Base-by-base conservation (phyloP, 352 stramenopile genomes). In the Globisporangium uncinulatum region DNA sequence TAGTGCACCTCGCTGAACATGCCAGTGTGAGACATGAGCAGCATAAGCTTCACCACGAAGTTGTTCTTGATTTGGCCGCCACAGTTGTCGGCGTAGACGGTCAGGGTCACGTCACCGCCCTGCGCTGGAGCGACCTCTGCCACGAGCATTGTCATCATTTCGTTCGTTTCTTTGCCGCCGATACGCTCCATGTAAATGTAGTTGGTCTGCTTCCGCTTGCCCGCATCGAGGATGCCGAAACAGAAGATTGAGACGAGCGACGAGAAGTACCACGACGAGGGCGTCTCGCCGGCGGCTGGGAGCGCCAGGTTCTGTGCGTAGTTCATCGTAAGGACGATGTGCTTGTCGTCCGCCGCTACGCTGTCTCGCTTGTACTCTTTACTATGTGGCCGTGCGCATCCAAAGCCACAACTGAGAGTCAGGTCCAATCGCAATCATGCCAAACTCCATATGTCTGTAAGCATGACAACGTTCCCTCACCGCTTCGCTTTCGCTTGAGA, bases 11-110 rank as follows among this genome's bases (percentile, higher is more conserved):
- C 51, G 11, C 50, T 10, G 19, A 57, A 34, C 15, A 36, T 10
- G 14, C 51, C 39, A 3, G 29, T n/a, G 17, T 67, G 41, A 1
- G 37, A 36, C 4, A 63, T 7, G n/a, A 63, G 31, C 1, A 64
- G 4, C 6, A 68, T 17, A 8, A 62, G 51, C 54, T 54, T 61
- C 21, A 65, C 15, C 2, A 61, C 45, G 17, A 21, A 45, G 36
- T 36, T 65, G 29, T 67, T 71, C 15, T 71, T 71, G 54, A 66
- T 71, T 42, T 69, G 56, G 0, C 44, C 65, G 0, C 31, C 48
- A 34, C 53, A 71, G 31, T 68, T 71, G 32, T 69, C 65, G 2
- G 51, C 51, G 43, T 46, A 67, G 0, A 62, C 47, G 3, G 45
- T 63, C 2, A 70, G 42, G 6, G 15, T 20, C 13, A 8, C 34